Conservation (phyloP, 2,329 filamentous ascomycete species). For the Pseudocercospora macadamiae region DNA sequence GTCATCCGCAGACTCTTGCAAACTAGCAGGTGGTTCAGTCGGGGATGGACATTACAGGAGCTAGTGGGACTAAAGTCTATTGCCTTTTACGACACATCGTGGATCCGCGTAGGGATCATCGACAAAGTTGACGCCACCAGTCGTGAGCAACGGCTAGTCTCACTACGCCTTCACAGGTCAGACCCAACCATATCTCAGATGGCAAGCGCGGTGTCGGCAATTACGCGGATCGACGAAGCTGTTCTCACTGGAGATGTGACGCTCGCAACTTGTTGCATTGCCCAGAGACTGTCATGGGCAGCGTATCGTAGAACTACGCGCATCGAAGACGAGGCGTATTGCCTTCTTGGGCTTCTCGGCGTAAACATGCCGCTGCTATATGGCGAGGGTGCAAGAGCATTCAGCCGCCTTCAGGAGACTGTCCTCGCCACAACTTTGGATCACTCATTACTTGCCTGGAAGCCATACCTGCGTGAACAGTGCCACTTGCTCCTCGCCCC, state of each 20-base stretch:
- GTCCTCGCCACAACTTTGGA: constrained; percentile 23
- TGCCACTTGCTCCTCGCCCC: constrained; percentile 3
- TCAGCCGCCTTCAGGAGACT: constrained; percentile 28
- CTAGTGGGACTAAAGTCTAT: constrained; percentile 12
- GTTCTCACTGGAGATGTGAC: neutral
- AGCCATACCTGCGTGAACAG: neutral
- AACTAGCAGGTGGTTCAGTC: constrained; percentile 3
- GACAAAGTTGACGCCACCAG: neutral
- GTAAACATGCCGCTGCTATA: constrained; percentile 27
- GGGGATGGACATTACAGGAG: constrained; percentile 24
- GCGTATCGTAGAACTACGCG: constrained; percentile 17
- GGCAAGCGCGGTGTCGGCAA: neutral
- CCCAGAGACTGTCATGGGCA: constrained; percentile 24
- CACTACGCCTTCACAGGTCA: neutral
- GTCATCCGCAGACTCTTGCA: neutral
- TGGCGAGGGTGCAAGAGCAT: constrained; percentile 24
- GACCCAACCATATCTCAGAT: neutral
- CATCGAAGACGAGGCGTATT: constrained; percentile 29
- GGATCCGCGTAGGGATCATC: neutral
- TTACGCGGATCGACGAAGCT: constrained; percentile 9
- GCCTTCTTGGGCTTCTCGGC: constrained; percentile 25
- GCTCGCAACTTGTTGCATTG: constrained; percentile 11
- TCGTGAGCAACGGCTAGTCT: neutral
- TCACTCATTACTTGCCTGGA: constrained; percentile 26
- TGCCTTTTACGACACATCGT: neutral